Conservation (phyloP, 202 grass and related monocot genomes). For the Setaria italica region DNA sequence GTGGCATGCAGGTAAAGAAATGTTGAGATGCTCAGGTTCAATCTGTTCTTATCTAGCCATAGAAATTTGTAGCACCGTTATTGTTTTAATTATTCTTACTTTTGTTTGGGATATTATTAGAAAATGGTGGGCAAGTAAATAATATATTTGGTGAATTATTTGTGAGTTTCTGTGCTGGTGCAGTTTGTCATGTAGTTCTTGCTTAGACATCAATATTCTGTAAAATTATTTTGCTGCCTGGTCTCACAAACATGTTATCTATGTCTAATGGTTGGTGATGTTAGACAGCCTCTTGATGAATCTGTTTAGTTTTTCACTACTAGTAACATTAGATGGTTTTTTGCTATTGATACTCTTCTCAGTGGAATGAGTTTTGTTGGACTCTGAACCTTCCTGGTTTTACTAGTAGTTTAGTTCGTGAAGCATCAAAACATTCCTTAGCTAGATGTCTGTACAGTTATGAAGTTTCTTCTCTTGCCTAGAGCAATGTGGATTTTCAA, state of each 20-base stretch:
- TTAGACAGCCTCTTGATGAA: constrained; percentile 14
- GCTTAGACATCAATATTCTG: constrained; percentile 1
- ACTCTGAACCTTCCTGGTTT: constrained; percentile 15
- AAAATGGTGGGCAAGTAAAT: constrained; percentile 23
- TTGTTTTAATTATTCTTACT: constrained; percentile 26
- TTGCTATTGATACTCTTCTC: constrained; percentile 2
- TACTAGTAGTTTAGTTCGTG: constrained; percentile 15
- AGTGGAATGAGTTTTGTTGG: constrained; percentile 17
- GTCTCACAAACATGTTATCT: constrained; percentile 3
- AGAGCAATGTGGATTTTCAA: constrained; percentile 2
- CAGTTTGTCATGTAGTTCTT: not conserved
- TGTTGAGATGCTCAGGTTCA: constrained; percentile 17
- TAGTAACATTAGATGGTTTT: not conserved
- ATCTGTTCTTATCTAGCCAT: constrained; percentile 28
- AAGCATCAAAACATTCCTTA: constrained; percentile 29
- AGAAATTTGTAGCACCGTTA: not conserved
- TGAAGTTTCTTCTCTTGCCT: not conserved
- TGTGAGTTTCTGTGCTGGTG: not conserved
- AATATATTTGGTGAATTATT: constrained; percentile 12
- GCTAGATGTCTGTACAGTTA: not conserved
- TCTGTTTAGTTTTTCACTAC: constrained; percentile 27
- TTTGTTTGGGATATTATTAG: constrained; percentile 2
- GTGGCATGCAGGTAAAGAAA: constrained; percentile 90
- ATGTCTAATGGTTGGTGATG: constrained; percentile 16
- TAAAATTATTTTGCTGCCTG: constrained; percentile 4